Conservation (phyloP, 768 basidiomycete species). For the Rickenella mellea region DNA sequence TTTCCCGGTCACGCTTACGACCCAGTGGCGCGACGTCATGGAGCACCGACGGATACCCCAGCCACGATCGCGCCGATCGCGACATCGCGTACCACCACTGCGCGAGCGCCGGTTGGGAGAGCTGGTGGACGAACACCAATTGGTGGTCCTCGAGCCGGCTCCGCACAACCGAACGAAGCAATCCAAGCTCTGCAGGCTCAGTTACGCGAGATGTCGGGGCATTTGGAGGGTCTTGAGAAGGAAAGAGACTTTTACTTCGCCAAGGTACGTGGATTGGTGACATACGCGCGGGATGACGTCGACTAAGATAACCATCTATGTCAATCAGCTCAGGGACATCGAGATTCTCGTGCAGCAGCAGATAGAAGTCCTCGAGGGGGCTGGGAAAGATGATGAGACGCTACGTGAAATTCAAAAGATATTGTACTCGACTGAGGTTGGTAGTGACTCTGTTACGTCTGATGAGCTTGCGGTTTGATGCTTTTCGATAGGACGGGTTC, state of each 20-base stretch:
- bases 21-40: constrained; percentile 70
- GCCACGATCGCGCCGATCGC: constrained; percentile 68
- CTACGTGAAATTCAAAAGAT: constrained; percentile 84
- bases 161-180: constrained; percentile 57
- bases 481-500: constrained; percentile 67
- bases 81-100: constrained; percentile 28
- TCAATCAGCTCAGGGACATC: constrained; percentile 83
- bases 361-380: constrained; percentile 47
- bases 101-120: constrained; percentile 23
- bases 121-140: constrained; percentile 59
- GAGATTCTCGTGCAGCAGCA: constrained; percentile 88
- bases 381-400: constrained; percentile 47
- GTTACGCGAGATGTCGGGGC: constrained; percentile 69
- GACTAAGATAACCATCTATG: constrained; percentile 2
- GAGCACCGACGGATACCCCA: constrained; percentile 65
- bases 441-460: constrained; percentile 15
- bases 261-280: constrained; percentile 51
- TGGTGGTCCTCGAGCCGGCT: constrained; percentile 55
- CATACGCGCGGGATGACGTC: constrained; percentile 3
- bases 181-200: constrained; percentile 64
- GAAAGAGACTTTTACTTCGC: constrained; percentile 98
- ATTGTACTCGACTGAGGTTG: constrained; percentile 88
- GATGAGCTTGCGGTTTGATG: not conserved
- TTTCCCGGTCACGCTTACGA: constrained; percentile 85
- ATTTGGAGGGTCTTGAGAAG: constrained; percentile 89